A percentile compares a stretch with the other conserved stretches of the same genome.
phyloP scores from a whole-genome alignment of 1,139 yeast genomes.

The Debaryomyces nepalensis region DNA sequence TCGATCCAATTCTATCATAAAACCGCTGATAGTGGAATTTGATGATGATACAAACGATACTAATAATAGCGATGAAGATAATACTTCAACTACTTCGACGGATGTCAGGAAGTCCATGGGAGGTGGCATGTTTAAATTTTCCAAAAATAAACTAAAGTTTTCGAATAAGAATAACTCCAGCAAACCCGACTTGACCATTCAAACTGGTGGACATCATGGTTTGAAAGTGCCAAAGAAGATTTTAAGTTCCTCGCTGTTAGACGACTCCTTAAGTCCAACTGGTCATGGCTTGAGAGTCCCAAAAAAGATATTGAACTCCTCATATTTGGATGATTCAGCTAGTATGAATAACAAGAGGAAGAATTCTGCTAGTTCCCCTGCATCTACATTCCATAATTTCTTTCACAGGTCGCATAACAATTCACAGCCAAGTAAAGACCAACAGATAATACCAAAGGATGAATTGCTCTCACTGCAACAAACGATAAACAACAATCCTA shows the following conservation, averaged over 20 bases:
- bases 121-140: conserved; percentile 14
- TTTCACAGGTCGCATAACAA: conserved; percentile 37
- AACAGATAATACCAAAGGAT: conserved; percentile 13
- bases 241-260: conserved; percentile 27
- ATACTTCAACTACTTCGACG: conserved; percentile 4
- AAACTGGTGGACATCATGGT: conserved; percentile 35
- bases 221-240: conserved; percentile 36
- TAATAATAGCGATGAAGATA: conserved; percentile 15
- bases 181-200: conserved; percentile 36
- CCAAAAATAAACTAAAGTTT: conserved; percentile 21
- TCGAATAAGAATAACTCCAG: conserved; percentile 17
- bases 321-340: conserved; percentile 23
- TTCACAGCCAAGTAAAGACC: conserved; percentile 22
- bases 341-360: conserved; percentile 20
- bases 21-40: conserved; percentile 14
- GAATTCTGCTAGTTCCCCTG: conserved; percentile 40
- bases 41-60: conserved; percentile 16
- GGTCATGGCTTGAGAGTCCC: conserved; percentile 29
- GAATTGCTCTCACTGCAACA: conserved; percentile 21
- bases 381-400: conserved; percentile 39
- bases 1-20: conserved; percentile 29
- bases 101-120: conserved; percentile 7
- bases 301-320: conserved; percentile 31
- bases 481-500: conserved; percentile 19
- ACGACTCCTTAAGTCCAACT: conserved; percentile 22